phyloP scores from a whole-genome alignment of 1,139 yeast species.

The Suhomyces kunorum region DNA sequence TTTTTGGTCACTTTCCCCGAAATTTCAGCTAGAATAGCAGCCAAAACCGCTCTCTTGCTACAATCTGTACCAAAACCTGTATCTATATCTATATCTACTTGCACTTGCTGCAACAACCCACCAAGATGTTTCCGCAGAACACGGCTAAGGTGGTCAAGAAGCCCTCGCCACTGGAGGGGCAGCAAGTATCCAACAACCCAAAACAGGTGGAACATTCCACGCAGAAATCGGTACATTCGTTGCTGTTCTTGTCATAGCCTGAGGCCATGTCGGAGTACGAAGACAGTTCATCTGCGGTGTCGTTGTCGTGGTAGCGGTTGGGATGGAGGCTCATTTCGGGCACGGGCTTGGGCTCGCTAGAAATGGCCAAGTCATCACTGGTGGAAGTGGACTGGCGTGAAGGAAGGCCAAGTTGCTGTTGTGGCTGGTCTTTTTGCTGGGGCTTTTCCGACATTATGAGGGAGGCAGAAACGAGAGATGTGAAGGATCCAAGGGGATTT shows the following conservation, averaged over 20 bases:
- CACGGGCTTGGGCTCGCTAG: conserved; percentile 12
- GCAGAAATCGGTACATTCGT: conserved; percentile 49
- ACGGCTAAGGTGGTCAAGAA: conserved; percentile 39
- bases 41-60: too few species aligned
- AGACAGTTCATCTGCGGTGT: conserved; percentile 10
- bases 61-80: neutral
- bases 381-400: neutral
- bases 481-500: neutral
- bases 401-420: neutral
- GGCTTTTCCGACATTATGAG: conserved; percentile 4
- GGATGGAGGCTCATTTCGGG: conserved; percentile 13
- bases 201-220: conserved; percentile 42
- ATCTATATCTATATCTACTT: conserved; percentile 4
- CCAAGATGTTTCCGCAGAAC: conserved; percentile 40
- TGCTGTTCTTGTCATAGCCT: conserved; percentile 37
- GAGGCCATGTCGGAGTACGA: conserved; percentile 31
- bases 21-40: too few species aligned
- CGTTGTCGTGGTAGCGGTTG: neutral
- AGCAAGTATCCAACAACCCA: conserved; percentile 44
- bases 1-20: too few species aligned
- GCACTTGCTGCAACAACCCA: conserved; percentile 37
- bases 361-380: conserved; percentile 8
- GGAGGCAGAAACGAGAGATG: neutral
- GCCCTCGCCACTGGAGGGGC: conserved; percentile 47
- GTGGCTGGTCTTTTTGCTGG: conserved; percentile 1